phyloP scores from a whole-genome alignment of 1,139 yeast species.

The Casaregolazyma suthepensis region DNA sequence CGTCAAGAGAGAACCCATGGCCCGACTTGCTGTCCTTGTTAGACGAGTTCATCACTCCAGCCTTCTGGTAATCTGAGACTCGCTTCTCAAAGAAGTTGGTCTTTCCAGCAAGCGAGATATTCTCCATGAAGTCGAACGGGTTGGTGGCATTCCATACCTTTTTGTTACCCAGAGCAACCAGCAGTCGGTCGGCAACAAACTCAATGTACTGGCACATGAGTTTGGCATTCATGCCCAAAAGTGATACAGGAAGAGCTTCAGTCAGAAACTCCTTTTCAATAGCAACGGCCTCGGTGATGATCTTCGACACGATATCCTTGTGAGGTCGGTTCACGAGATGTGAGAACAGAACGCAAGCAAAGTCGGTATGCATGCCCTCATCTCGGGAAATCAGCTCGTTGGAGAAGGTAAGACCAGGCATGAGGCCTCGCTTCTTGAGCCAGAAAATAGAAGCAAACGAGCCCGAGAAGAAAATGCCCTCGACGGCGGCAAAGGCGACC shows the following conservation, averaged over 20 bases:
- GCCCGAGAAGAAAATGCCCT: constrained; percentile 97
- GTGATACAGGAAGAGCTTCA: constrained; percentile 85
- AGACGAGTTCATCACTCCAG: constrained; percentile 86
- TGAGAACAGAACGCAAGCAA: constrained; percentile 90
- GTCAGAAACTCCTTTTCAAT: constrained; percentile 93
- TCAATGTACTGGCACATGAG: constrained; percentile 98
- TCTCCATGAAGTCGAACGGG: constrained; percentile 99
- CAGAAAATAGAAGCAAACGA: constrained; percentile 97
- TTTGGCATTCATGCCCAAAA: constrained; percentile 87
- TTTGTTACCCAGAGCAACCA: constrained; percentile 83
- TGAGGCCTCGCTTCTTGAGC: constrained; percentile 94
- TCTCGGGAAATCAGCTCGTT: constrained; percentile 96
- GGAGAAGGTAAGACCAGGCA: constrained; percentile 98
- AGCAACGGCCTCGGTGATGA: constrained; percentile 89
- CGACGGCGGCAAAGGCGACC: constrained; percentile 98
- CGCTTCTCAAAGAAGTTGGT: constrained; percentile 98
- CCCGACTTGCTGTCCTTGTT: constrained; percentile 33
- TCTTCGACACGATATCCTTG: constrained; percentile 66
- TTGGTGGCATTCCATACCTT: constrained; percentile 81
- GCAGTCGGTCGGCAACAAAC: constrained; percentile 92
- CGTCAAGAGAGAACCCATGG: constrained; percentile 42
- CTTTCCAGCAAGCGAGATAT: constrained; percentile 94
- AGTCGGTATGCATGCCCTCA: constrained; percentile 97
- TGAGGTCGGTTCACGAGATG: constrained; percentile 89
- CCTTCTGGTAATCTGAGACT: constrained; percentile 97